Percentiles rank a stretch among this genome's conserved stretches.
These are phyloP conservation scores for Solanum arcanum DNA, from an alignment of 257 asterid genomes.

Conservation along the genomic window DNA sequence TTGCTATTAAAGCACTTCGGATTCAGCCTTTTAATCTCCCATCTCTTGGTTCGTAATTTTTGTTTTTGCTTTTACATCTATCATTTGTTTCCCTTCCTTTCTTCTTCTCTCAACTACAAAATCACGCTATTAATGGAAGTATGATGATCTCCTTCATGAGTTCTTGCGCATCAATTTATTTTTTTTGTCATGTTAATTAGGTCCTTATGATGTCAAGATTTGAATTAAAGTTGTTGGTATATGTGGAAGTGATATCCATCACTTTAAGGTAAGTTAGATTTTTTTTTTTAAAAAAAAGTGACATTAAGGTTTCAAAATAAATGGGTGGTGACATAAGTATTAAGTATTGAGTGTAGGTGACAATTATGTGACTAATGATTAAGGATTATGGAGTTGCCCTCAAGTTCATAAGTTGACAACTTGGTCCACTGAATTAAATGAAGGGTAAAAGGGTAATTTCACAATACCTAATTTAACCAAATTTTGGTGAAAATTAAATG, in stretches of 20 bases:
- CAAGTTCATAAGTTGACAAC: too few relatives aligned
- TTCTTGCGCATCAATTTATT: background rate
- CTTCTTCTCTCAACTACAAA: background rate
- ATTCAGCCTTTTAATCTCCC: conserved; percentile 71
- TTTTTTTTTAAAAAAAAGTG: too few relatives aligned
- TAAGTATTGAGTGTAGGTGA: too few relatives aligned
- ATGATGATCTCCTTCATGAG: background rate
- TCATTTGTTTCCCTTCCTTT: background rate
- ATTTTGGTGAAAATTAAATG: too few relatives aligned
- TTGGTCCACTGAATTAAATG: too few relatives aligned
- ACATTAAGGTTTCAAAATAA: too few relatives aligned
- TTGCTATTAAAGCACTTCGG: conserved; percentile 60
- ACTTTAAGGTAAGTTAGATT: conserved; percentile 48
- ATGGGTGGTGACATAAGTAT: too few relatives aligned
- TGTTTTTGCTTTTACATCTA: background rate
- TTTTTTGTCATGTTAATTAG: conserved; percentile 11
- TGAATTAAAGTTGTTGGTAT: conserved; percentile 91
- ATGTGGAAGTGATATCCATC: conserved; percentile 95
- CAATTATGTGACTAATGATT: too few relatives aligned
- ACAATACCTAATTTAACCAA: too few relatives aligned
- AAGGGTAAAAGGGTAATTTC: too few relatives aligned
- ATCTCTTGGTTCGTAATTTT: conserved; percentile 41
- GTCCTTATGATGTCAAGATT: conserved; percentile 76
- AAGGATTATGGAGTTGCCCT: too few relatives aligned
- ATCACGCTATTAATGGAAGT: background rate